phyloP scores from a whole-genome alignment of 2,329 filamentous ascomycete species.

The Boeremia exigua region DNA sequence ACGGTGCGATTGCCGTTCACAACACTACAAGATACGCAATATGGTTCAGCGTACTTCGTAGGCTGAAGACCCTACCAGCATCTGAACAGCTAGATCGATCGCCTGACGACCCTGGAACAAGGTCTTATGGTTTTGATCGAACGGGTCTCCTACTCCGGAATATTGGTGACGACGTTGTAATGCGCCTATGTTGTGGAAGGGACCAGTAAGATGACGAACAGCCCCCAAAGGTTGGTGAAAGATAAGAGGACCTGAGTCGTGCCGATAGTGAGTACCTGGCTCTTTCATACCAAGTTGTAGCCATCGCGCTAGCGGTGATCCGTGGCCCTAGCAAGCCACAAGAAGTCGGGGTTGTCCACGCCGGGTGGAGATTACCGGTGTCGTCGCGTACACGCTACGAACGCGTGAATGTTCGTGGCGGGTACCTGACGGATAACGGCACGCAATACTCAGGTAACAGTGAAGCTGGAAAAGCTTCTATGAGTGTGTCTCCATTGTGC shows the following conservation, averaged over 20 bases:
- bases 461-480: not conserved
- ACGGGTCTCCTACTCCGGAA: constrained; percentile 7
- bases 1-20: not conserved
- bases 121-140: constrained; percentile 2
- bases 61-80: not conserved
- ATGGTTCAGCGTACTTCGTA: not conserved
- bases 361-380: constrained; percentile 20
- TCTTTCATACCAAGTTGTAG: not conserved
- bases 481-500: not conserved
- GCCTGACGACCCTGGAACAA: not conserved
- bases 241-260: not conserved
- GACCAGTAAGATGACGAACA: not conserved
- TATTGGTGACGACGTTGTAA: constrained; percentile 4
- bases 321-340: constrained; percentile 13
- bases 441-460: not conserved
- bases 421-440: constrained; percentile 5
- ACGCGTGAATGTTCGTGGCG: constrained; percentile 5
- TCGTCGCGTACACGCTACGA: constrained; percentile 7
- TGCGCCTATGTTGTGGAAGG: not conserved
- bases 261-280: not conserved
- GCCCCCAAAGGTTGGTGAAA: not conserved
- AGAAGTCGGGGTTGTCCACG: constrained; percentile 8
- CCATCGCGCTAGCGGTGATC: constrained; percentile 6
- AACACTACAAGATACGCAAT: constrained; percentile 1
- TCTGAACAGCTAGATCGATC: constrained; percentile 2